These are phyloP conservation scores for Ceriops decandra DNA, from an alignment of 345 rosid species.

Conservation along the genomic window DNA sequence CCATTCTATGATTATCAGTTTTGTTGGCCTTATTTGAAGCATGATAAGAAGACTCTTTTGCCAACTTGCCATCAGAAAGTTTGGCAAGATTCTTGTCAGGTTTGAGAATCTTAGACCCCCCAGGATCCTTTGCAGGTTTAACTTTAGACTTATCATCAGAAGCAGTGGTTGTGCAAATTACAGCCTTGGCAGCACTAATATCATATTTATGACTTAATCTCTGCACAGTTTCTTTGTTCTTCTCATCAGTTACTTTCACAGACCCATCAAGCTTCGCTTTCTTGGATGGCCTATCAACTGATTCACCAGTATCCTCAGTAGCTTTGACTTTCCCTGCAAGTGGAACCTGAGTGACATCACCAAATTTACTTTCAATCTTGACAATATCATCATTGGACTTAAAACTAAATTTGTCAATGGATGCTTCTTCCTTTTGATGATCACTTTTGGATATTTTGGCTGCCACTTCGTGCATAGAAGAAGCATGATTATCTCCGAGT, in stretches of 20 bases:
- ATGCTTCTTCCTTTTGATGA: not conserved
- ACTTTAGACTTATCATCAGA: constrained; percentile 24
- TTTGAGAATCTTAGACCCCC: constrained; percentile 29
- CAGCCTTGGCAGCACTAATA: constrained; percentile 18
- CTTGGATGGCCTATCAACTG: constrained; percentile 45
- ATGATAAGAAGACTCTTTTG: constrained; percentile 18
- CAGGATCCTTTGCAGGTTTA: constrained; percentile 16
- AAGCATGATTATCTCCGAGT: constrained; percentile 21
- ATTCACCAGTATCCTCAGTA: constrained; percentile 26
- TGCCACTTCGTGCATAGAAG: not conserved
- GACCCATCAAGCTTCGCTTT: constrained; percentile 43
- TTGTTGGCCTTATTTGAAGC: constrained; percentile 24
- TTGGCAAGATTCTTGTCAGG: constrained; percentile 32
- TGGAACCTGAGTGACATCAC: constrained; percentile 14
- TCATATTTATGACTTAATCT: constrained; percentile 22
- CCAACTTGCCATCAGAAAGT: constrained; percentile 29
- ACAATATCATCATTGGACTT: constrained; percentile 20
- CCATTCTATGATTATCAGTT: constrained; percentile 28
- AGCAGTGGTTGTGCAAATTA: not conserved
- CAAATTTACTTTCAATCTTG: constrained; percentile 21
- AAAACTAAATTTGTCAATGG: constrained; percentile 4
- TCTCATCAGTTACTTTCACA: constrained; percentile 22
- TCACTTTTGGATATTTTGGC: constrained; percentile 6
- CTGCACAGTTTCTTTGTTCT: constrained; percentile 26
- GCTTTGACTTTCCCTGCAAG: constrained; percentile 31